Evolutionary conservation across 768 basidiomycete genomes (phyloP), one percentile per base, ranked within the genome.

Genomic region (Tricholoma hemisulphureum): DNA sequence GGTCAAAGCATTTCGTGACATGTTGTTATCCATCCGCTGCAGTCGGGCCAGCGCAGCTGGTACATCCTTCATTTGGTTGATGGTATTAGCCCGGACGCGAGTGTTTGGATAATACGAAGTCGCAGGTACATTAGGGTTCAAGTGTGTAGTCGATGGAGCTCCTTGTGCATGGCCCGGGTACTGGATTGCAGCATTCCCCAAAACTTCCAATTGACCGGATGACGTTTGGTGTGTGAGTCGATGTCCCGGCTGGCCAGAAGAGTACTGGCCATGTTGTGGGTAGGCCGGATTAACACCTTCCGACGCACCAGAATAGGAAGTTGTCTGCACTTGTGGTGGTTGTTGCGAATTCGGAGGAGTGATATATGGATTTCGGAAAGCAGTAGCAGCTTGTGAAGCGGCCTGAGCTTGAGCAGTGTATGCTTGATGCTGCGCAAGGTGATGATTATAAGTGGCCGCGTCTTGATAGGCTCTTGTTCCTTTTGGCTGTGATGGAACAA

Each of bases 371-470:
- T 95, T 94, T 32, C 91, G 81, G 71, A 83, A 88, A 14, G 83
- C 81, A 63, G 81, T 85, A 0, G 88, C 84, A 21, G 89, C 87
- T 63, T 90, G 88, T 3, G 85, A 80, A 1, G 85, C 85, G 0
- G 83, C 84, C 66, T 92, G 90, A 10, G 88, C 87, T 69, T 93
- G 92, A 3, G 92, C 92, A 5, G 90, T 94, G 67, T 92, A 94
- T 8, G 87, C 88, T 72, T 99, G 96, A 65, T 98, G 96, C 69
- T 95, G 93, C 11, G 88, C 89, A 21, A 96, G 83, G 65, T 96
- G 96, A 60, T 96, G 94, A 63, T 95, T 94, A 76, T 99, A 99
- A 1, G 88, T 77, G 7, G 93, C 93, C 1, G 96, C 95, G 69
- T 98, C 95, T 64, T 89, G 89, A 67, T 89, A 96, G 6, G 93